Conservation (phyloP, 2,329 filamentous ascomycete genomes). For the Nothomitra cinnamomea region DNA sequence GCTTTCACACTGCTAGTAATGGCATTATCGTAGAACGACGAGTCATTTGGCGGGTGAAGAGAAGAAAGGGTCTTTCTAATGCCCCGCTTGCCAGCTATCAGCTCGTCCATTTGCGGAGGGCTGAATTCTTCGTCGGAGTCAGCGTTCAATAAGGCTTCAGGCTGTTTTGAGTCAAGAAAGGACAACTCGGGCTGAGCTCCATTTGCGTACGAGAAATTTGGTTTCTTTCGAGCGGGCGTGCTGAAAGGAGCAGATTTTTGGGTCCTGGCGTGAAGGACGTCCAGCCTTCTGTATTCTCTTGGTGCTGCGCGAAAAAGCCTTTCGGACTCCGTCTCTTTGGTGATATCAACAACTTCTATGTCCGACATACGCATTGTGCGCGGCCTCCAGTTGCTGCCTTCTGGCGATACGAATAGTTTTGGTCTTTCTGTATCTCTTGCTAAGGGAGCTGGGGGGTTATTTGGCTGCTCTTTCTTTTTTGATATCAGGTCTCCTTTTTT, state of each 20-base stretch:
- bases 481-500: constrained; percentile 6
- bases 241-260: constrained; percentile 12
- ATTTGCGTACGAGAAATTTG: constrained; percentile 14
- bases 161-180: constrained; percentile 8
- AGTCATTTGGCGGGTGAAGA: background rate
- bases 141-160: background rate
- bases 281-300: constrained; percentile 15
- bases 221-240: constrained; percentile 14
- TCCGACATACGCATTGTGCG: constrained; percentile 5
- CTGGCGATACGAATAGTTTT: constrained; percentile 6
- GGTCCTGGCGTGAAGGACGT: constrained; percentile 17
- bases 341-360: constrained; percentile 17
- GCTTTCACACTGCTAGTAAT: background rate
- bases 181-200: constrained; percentile 12
- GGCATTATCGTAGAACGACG: background rate
- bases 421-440: background rate
- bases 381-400: background rate
- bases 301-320: constrained; percentile 11
- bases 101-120: constrained; percentile 13
- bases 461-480: background rate
- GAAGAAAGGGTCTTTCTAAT: background rate
- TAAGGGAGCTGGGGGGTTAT: background rate
- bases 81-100: background rate
- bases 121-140: constrained; percentile 6
- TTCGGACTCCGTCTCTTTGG: constrained; percentile 8